Percentiles rank a stretch among this genome's conserved stretches.
Conservation (phyloP, 2,329 filamentous ascomycete species). For the Curvularia sp. region DNA sequence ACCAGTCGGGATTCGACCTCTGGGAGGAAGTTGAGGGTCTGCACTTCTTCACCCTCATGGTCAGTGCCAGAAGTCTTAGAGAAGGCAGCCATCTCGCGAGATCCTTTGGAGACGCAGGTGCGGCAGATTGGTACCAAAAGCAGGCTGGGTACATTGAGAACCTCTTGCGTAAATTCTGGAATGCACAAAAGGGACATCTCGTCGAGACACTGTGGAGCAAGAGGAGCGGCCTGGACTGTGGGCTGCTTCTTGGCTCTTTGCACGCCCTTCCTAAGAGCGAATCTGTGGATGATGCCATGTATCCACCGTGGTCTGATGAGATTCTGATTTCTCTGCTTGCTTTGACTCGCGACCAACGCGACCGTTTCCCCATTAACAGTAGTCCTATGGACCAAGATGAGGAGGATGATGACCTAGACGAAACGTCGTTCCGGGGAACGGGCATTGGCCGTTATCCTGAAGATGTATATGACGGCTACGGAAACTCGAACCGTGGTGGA, state of each 20-base stretch:
- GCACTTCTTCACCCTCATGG: constrained; percentile 53
- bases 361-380: constrained; percentile 52
- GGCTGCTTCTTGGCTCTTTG: constrained; percentile 49
- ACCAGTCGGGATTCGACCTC: constrained; percentile 53
- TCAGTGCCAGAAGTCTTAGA: constrained; percentile 47
- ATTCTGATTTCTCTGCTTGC: constrained; percentile 49
- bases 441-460: constrained; percentile 55
- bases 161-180: constrained; percentile 50
- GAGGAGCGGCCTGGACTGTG: constrained; percentile 50
- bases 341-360: constrained; percentile 45
- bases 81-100: constrained; percentile 47
- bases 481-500: constrained; percentile 38
- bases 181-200: constrained; percentile 47
- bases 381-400: constrained; percentile 19
- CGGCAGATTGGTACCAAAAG: constrained; percentile 49
- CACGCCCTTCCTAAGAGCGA: constrained; percentile 39
- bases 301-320: constrained; percentile 49
- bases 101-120: constrained; percentile 47
- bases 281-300: constrained; percentile 32
- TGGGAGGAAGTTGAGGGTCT: constrained; percentile 57
- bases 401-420: constrained; percentile 18
- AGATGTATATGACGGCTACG: constrained; percentile 53
- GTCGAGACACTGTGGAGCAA: constrained; percentile 47
- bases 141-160: constrained; percentile 48
- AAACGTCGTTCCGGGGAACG: constrained; percentile 38